These are phyloP conservation scores for Fibroporia radiculosa DNA, from an alignment of 768 basidiomycete species.

Conservation along the genomic window DNA sequence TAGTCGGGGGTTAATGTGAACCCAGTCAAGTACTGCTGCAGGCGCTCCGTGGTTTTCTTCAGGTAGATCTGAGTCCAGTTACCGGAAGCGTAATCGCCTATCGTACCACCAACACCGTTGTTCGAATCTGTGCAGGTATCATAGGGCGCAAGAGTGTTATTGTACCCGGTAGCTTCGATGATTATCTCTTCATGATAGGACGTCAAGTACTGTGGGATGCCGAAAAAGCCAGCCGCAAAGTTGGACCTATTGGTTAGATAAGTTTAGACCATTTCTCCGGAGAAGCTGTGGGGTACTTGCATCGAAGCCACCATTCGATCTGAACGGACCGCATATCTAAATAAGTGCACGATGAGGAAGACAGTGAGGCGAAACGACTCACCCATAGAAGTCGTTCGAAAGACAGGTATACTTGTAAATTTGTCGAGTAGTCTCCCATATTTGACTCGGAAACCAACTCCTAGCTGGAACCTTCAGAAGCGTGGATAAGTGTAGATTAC, in stretches of 20 bases:
- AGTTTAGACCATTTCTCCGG: not conserved
- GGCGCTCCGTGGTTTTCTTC: conserved; percentile 25
- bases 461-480: conserved; percentile 25
- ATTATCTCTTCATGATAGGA: conserved; percentile 41
- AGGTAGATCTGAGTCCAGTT: conserved; percentile 37
- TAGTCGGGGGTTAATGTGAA: conserved; percentile 24
- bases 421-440: conserved; percentile 39
- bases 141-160: conserved; percentile 41
- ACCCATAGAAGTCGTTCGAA: conserved; percentile 39
- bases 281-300: not conserved
- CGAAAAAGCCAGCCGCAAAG: conserved; percentile 44
- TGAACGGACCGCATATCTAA: conserved; percentile 1
- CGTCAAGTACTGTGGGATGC: conserved; percentile 30
- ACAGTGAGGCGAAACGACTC: not conserved
- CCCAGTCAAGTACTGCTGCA: conserved; percentile 27
- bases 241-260: conserved; percentile 26
- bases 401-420: conserved; percentile 41
- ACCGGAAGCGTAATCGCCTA: conserved; percentile 16
- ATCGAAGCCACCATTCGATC: conserved; percentile 24
- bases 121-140: conserved; percentile 25
- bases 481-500: not conserved
- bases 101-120: conserved; percentile 13
- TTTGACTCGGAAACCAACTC: conserved; percentile 37
- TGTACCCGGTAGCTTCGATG: conserved; percentile 36
- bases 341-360: not conserved